Conservation (phyloP, 106 monocot genomes). For the Hemerocallis citrina region DNA sequence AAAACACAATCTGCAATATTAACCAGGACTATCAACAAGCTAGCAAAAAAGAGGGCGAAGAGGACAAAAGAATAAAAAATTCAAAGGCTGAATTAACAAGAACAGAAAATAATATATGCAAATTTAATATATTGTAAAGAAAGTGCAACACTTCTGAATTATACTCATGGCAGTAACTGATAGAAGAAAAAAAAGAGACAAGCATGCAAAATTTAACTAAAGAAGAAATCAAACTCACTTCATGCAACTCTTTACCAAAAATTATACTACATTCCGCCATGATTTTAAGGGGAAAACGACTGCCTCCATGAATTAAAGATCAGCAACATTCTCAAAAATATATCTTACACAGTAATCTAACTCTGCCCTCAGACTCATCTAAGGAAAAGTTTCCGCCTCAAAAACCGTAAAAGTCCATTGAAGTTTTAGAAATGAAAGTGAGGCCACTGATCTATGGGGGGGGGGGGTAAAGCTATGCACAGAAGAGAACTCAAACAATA, state of each 20-base stretch:
- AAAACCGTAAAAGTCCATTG: conserved; percentile 17
- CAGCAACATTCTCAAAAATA: conserved; percentile 17
- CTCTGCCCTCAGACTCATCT: conserved; percentile 10
- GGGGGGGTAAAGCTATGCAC: conserved; percentile 9
- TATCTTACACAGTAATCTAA: conserved; percentile 38
- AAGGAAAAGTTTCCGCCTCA: conserved; percentile 13
- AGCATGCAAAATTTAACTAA: background rate
- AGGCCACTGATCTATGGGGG: conserved; percentile 4
- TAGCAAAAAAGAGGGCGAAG: background rate
- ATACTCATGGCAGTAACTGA: background rate
- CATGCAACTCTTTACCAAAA: conserved; percentile 7
- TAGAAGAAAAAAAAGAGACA: background rate
- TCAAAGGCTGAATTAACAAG: background rate
- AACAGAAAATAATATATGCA: background rate
- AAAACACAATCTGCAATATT: background rate
- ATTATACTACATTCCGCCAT: conserved; percentile 6
- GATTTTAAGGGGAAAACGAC: background rate
- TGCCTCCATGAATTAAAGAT: conserved; percentile 11
- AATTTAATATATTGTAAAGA: conserved; percentile 4
- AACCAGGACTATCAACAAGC: background rate
- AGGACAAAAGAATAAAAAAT: background rate
- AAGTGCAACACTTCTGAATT: background rate
- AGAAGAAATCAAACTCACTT: background rate
- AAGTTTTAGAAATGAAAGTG: conserved; percentile 1
- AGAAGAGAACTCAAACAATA: background rate